Percentiles rank a stretch among this genome's conserved stretches.
These are phyloP conservation scores for Melanopsichium pennsylvanicum DNA, from an alignment of 1,284 basidiomycete genomes.

Conservation along the genomic window DNA sequence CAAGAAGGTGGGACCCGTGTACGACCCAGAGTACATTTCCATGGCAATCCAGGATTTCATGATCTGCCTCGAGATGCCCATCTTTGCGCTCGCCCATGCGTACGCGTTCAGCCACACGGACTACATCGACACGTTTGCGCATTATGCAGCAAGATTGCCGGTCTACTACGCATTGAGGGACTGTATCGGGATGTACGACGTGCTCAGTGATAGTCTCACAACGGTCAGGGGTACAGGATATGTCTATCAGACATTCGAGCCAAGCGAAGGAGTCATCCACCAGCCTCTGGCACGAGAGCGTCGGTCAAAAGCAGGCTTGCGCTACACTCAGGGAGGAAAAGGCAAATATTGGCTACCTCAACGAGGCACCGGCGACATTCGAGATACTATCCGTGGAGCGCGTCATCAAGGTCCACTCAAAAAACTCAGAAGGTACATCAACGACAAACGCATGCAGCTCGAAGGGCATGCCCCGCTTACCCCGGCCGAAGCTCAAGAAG, in stretches of 20 bases:
- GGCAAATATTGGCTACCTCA: constrained; percentile 67
- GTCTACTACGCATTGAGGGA: constrained; percentile 79
- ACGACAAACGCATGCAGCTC: constrained; percentile 69
- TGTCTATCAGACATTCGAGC: constrained; percentile 94
- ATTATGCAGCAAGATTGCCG: constrained; percentile 56
- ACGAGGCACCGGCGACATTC: constrained; percentile 33
- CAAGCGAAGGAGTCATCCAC: constrained; percentile 90
- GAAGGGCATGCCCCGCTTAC: constrained; percentile 81
- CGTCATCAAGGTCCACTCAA: constrained; percentile 67
- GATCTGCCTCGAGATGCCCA: constrained; percentile 96
- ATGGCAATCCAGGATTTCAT: constrained; percentile 61
- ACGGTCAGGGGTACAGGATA: constrained; percentile 89
- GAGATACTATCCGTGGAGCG: constrained; percentile 33
- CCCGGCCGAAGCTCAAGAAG: constrained; percentile 73
- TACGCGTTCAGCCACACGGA: constrained; percentile 74
- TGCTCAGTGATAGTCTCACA: constrained; percentile 82
- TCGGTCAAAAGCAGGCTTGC: constrained; percentile 71
- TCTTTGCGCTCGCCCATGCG: constrained; percentile 92
- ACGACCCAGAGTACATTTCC: constrained; percentile 74
- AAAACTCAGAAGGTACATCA: constrained; percentile 68
- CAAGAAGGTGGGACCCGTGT: constrained; percentile 76
- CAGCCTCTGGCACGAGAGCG: constrained; percentile 51
- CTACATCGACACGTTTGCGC: constrained; percentile 53
- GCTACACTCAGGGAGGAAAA: constrained; percentile 87
- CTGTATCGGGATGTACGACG: constrained; percentile 76